phyloP scores from a whole-genome alignment of 495 filamentous ascomycete species.

The Xylaria nigripes region DNA sequence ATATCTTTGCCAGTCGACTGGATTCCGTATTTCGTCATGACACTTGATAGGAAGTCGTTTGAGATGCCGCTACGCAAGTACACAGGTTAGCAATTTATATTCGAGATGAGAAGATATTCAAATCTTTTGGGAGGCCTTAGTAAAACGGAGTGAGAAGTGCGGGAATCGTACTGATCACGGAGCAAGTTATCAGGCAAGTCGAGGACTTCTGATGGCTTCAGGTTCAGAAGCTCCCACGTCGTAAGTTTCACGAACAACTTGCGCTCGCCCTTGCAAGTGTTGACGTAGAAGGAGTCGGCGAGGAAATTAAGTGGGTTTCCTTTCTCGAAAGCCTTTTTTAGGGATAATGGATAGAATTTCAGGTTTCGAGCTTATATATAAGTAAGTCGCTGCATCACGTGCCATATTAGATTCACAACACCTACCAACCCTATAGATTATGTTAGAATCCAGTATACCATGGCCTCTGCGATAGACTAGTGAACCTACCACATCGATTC shows the following conservation, averaged over 20 bases:
- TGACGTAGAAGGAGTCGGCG: slow-evolving; percentile 26
- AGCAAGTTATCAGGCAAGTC: slow-evolving; percentile 32
- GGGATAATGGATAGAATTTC: slow-evolving; percentile 41
- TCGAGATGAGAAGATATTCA: neutral
- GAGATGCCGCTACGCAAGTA: slow-evolving; percentile 3
- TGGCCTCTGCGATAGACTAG: neutral
- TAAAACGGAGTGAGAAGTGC: neutral
- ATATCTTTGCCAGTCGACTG: slow-evolving; percentile 34
- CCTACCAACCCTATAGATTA: neutral
- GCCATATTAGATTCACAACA: neutral
- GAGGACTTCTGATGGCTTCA: slow-evolving; percentile 31
- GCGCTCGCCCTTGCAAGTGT: slow-evolving; percentile 25
- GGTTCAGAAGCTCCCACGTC: slow-evolving; percentile 43
- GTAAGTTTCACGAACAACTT: slow-evolving; percentile 31
- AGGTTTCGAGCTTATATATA: slow-evolving; percentile 32
- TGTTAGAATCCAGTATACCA: slow-evolving; percentile 3
- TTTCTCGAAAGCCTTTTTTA: slow-evolving; percentile 30
- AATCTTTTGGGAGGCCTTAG: neutral
- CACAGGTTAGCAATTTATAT: neutral
- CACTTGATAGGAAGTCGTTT: slow-evolving; percentile 22
- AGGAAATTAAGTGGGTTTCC: slow-evolving; percentile 27
- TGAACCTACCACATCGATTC: slow-evolving; percentile 36
- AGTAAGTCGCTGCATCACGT: neutral
- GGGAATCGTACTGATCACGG: slow-evolving; percentile 31
- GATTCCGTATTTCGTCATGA: slow-evolving; percentile 32